Percentiles rank a stretch among this genome's conserved stretches.
phyloP scores from a whole-genome alignment of 805 yeast species.

The Starmerella roubikii region DNA sequence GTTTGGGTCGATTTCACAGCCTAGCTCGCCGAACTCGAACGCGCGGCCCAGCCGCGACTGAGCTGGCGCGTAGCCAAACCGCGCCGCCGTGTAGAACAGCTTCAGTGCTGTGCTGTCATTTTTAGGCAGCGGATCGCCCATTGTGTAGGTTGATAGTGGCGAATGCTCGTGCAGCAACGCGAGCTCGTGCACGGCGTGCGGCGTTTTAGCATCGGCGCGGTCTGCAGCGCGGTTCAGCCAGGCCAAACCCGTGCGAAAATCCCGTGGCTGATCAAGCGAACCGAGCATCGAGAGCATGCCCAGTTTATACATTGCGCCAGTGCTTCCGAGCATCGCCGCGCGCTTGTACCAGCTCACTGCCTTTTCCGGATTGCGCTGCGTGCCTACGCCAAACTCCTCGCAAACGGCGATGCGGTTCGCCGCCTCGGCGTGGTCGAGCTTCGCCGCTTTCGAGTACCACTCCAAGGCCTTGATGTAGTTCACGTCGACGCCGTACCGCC shows the following conservation, averaged over 20 bases:
- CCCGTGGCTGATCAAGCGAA: conserved; percentile 27
- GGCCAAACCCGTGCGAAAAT: conserved; percentile 33
- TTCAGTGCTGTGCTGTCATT: conserved; percentile 34
- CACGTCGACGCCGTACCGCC: conserved; percentile 36
- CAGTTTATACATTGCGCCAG: conserved; percentile 58
- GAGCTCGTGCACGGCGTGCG: conserved; percentile 46
- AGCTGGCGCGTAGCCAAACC: conserved; percentile 47
- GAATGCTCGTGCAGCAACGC: conserved; percentile 42
- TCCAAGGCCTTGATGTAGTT: conserved; percentile 51
- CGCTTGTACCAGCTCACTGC: conserved; percentile 42
- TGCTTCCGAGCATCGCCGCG: conserved; percentile 51
- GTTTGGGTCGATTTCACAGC: conserved; percentile 38
- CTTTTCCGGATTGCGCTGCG: conserved; percentile 30
- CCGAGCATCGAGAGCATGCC: conserved; percentile 53
- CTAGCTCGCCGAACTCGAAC: conserved; percentile 54
- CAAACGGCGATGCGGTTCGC: conserved; percentile 60
- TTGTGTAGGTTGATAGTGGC: conserved; percentile 31
- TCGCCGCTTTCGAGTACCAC: conserved; percentile 46
- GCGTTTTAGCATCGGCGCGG: conserved; percentile 32
- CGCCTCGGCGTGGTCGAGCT: conserved; percentile 43
- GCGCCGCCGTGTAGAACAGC: conserved; percentile 39
- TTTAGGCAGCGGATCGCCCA: conserved; percentile 24
- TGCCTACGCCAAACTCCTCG: conserved; percentile 52
- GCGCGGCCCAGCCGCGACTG: conserved; percentile 60
- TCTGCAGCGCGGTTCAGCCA: conserved; percentile 42